Conservation (phyloP, 1,284 basidiomycete species). For the Agaricales sp. region DNA sequence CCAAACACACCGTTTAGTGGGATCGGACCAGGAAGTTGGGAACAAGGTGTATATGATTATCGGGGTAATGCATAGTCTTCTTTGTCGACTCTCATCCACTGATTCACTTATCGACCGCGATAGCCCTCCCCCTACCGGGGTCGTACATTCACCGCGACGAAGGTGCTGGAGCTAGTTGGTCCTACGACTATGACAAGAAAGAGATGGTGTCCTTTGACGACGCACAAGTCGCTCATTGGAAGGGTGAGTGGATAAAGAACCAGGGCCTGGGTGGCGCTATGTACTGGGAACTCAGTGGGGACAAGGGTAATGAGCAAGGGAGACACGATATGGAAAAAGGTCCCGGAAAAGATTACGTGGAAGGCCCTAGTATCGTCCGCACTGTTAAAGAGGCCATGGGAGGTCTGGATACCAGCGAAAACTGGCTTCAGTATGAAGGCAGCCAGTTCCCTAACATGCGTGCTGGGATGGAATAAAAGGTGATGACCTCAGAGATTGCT, state of each 20-base stretch:
- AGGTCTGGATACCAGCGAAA: conserved; percentile 47
- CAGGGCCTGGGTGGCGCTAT: conserved; percentile 71
- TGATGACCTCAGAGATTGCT: not conserved
- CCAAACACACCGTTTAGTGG: conserved; percentile 74
- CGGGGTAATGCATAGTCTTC: conserved; percentile 20
- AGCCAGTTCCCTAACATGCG: conserved; percentile 72
- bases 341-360: conserved; percentile 48
- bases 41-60: conserved; percentile 76
- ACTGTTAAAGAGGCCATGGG: conserved; percentile 72
- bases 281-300: conserved; percentile 82
- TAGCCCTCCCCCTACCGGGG: conserved; percentile 58
- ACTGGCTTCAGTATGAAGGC: conserved; percentile 64
- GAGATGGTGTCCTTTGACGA: conserved; percentile 80
- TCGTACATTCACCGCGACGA: conserved; percentile 52
- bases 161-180: conserved; percentile 57
- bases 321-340: conserved; percentile 64
- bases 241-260: conserved; percentile 66
- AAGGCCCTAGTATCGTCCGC: conserved; percentile 53
- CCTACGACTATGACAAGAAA: conserved; percentile 53
- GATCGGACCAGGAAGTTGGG: conserved; percentile 66
- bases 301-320: conserved; percentile 44
- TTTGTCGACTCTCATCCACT: not conserved
- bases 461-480: conserved; percentile 40
- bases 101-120: not conserved
- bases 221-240: conserved; percentile 56